Conservation (phyloP, 1,139 yeast genomes). For the Suzukiozyma palmioleophila region DNA sequence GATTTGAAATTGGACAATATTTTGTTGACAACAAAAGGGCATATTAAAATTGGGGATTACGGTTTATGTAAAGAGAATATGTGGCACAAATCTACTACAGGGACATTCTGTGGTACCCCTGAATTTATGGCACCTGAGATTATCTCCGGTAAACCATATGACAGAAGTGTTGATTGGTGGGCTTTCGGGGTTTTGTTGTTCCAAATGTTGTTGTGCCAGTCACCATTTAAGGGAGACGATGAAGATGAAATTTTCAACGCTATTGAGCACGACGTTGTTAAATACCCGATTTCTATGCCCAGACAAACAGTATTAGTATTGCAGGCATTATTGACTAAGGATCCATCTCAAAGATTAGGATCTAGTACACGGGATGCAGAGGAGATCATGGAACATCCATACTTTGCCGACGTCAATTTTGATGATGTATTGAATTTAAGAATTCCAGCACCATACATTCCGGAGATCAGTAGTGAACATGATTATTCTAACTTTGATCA, state of each 20-base stretch:
- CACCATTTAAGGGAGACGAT: constrained; percentile 97
- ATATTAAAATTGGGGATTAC: constrained; percentile 92
- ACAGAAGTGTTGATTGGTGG: constrained; percentile 99
- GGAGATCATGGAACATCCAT: constrained; percentile 94
- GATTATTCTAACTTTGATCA: constrained; percentile 92
- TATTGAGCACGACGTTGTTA: constrained; percentile 95
- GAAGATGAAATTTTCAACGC: constrained; percentile 98
- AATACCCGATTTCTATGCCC: constrained; percentile 96
- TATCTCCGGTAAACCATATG: constrained; percentile 85
- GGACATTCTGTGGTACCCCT: constrained; percentile 98
- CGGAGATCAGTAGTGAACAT: constrained; percentile 78
- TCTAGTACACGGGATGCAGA: constrained; percentile 83
- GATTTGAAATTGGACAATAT: constrained; percentile 95
- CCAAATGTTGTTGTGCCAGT: constrained; percentile 94
- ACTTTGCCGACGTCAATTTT: constrained; percentile 84
- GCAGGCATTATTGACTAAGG: constrained; percentile 86
- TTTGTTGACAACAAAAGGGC: constrained; percentile 85
- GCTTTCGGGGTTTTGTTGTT: constrained; percentile 95
- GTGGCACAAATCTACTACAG: constrained; percentile 89
- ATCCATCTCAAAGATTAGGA: constrained; percentile 80
- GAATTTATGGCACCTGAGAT: constrained; percentile 99
- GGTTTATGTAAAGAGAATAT: constrained; percentile 95
- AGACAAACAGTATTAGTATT: constrained; percentile 92
- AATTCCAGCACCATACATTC: constrained; percentile 80
- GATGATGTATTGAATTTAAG: constrained; percentile 75